A percentile compares a stretch with the other conserved stretches of the same genome.
phyloP scores from a whole-genome alignment of 2,329 filamentous ascomycete species.

The Fusarium avenaceum region DNA sequence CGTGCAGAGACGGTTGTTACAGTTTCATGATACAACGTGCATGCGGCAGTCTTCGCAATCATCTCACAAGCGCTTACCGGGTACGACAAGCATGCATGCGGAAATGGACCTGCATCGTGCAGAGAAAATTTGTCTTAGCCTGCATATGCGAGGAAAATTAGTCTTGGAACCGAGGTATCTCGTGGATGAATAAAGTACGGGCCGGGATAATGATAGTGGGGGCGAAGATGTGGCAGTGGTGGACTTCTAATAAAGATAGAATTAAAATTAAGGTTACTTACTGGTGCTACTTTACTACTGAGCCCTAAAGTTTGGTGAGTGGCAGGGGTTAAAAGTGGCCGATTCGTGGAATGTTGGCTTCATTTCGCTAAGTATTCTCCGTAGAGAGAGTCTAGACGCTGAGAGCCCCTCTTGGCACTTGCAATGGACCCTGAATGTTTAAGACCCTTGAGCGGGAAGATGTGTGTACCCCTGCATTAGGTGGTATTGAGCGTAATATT shows the following conservation, averaged over 20 bases:
- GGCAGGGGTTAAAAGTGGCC: too few species aligned
- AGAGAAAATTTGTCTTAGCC: too few species aligned
- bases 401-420: too few species aligned
- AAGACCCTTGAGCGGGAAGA: too few species aligned
- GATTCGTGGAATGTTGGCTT: too few species aligned
- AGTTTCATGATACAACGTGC: neutral
- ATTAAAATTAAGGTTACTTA: slow-evolving; percentile 5
- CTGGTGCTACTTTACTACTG: neutral
- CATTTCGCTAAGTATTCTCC: too few species aligned
- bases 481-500: neutral
- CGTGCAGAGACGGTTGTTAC: neutral
- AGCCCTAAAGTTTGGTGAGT: too few species aligned
- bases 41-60: neutral
- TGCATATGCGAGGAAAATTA: too few species aligned
- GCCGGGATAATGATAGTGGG: neutral
- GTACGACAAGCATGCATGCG: neutral
- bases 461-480: neutral
- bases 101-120: neutral
- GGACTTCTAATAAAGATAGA: neutral
- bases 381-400: too few species aligned
- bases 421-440: too few species aligned
- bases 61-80: neutral
- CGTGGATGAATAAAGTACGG: neutral
- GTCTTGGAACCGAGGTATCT: neutral
- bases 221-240: neutral